Evolutionary conservation across 257 asterid genomes (phyloP).

Genomic region (Salvia miltiorrhiza): DNA sequence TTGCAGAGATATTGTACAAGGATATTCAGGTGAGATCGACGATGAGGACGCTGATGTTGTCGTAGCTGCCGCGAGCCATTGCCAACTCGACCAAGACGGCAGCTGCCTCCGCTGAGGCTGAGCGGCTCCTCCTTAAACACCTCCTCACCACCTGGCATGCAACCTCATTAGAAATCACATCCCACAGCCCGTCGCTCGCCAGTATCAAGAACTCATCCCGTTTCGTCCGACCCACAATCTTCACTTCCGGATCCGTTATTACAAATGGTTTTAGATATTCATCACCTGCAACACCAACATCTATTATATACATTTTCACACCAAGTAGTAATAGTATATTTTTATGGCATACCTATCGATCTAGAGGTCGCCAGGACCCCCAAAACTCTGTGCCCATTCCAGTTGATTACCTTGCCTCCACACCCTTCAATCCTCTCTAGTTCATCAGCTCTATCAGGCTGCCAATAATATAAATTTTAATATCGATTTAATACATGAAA

Average conservation of each 20-base stretch:
- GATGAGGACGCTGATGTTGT: conserved; percentile 51
- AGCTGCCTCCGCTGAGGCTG: conserved; percentile 33
- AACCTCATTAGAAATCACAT: conserved; percentile 48
- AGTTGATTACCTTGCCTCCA: conserved; percentile 70
- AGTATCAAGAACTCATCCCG: conserved; percentile 59
- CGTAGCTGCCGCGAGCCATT: conserved; percentile 52
- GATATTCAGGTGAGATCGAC: conserved; percentile 34
- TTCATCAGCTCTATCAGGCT: conserved; percentile 77
- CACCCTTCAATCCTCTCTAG: conserved; percentile 61
- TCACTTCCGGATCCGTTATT: conserved; percentile 55
- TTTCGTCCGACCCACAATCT: conserved; percentile 19
- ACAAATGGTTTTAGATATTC: conserved; percentile 59
- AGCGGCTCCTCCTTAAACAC: conserved; percentile 25
- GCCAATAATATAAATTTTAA: background rate
- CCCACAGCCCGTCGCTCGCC: conserved; percentile 78
- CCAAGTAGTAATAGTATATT: too few species aligned
- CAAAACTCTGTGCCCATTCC: conserved; percentile 63
- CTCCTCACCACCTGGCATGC: conserved; percentile 54
- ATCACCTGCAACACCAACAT: conserved; percentile 40
- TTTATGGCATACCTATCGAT: conserved; percentile 57
- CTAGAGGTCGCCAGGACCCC: conserved; percentile 82
- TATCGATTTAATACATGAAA: too few species aligned
- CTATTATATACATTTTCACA: too few species aligned
- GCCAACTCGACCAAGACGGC: conserved; percentile 52
- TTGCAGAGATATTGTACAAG: too few species aligned